Evolutionary conservation across 225 moss, liverwort and hornwort genomes (phyloP).

Genomic region (Lunularia cruciata): DNA sequence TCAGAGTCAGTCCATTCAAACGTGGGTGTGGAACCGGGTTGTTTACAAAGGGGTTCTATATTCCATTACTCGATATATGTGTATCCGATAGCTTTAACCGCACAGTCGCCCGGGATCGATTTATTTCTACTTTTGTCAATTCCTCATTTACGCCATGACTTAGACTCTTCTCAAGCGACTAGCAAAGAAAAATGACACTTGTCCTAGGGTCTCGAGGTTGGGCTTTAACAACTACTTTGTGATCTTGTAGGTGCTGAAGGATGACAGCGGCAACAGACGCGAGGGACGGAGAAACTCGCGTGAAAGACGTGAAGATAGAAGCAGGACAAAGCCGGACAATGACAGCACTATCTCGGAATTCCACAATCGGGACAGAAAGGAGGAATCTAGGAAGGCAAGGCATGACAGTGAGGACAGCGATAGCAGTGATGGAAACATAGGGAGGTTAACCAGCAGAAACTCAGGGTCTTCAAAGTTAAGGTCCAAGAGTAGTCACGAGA

Average conservation of each 20-base stretch:
- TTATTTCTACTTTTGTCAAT: too few species aligned
- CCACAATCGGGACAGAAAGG: background rate
- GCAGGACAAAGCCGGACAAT: slow-evolving; percentile 14
- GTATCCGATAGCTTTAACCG: too few species aligned
- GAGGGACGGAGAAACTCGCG: background rate
- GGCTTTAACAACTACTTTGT: too few species aligned
- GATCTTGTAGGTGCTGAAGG: slow-evolving; percentile 6
- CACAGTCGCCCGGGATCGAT: too few species aligned
- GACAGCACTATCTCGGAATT: slow-evolving; percentile 1
- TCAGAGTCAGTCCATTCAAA: too few species aligned
- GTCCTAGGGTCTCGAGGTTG: too few species aligned
- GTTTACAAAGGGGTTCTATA: too few species aligned
- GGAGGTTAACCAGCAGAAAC: background rate
- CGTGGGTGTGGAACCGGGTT: too few species aligned
- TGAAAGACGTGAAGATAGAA: background rate
- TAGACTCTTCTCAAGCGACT: too few species aligned
- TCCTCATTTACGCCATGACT: too few species aligned
- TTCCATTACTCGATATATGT: too few species aligned
- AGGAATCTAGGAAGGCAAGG: background rate
- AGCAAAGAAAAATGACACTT: too few species aligned
- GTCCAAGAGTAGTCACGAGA: background rate
- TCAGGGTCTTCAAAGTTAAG: background rate
- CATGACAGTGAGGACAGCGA: slow-evolving; percentile 9
- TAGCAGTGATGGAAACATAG: background rate
- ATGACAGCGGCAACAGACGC: background rate